Percentiles rank a stretch among this genome's conserved stretches.
Evolutionary conservation across 306 rosid genomes (phyloP).

Genomic region (Cicer arietinum): DNA sequence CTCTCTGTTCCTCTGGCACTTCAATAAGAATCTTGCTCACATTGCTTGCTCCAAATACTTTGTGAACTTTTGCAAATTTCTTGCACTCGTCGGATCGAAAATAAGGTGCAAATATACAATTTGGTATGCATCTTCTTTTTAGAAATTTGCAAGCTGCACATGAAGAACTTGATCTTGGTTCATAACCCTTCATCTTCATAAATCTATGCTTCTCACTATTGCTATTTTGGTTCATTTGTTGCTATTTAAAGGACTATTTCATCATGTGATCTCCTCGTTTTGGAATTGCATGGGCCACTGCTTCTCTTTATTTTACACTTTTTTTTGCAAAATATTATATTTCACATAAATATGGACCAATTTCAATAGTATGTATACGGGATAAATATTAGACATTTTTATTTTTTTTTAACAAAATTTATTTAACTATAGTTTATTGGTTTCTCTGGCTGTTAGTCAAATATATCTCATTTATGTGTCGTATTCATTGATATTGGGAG

Average conservation of each 20-base stretch:
- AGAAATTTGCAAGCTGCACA: slow-evolving; percentile 94
- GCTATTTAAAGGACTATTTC: slow-evolving; percentile 43
- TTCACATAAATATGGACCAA: too few species aligned
- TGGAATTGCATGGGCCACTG: slow-evolving; percentile 51
- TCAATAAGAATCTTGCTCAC: slow-evolving; percentile 88
- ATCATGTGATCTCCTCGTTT: slow-evolving; percentile 43
- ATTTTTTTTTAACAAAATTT: neutral
- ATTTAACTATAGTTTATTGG: slow-evolving; percentile 16
- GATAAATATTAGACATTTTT: neutral
- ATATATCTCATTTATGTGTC: slow-evolving; percentile 4
- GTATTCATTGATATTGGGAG: slow-evolving; percentile 28
- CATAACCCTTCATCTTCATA: slow-evolving; percentile 61
- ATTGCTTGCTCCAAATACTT: slow-evolving; percentile 96
- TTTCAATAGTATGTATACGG: too few species aligned
- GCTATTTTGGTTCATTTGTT: slow-evolving; percentile 1
- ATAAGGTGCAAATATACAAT: slow-evolving; percentile 88
- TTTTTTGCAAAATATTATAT: neutral
- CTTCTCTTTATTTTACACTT: slow-evolving; percentile 30
- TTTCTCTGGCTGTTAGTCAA: slow-evolving; percentile 1
- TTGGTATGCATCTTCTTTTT: slow-evolving; percentile 80
- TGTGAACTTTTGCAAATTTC: slow-evolving; percentile 88
- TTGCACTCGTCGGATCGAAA: slow-evolving; percentile 79
- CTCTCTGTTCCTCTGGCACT: slow-evolving; percentile 83
- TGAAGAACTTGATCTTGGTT: slow-evolving; percentile 83
- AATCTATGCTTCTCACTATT: slow-evolving; percentile 46